Evolutionary conservation across 164 flowering plant genomes (phyloP), one percentile per base, ranked within the genome.

Genomic region (Berberis vulgaris): DNA sequence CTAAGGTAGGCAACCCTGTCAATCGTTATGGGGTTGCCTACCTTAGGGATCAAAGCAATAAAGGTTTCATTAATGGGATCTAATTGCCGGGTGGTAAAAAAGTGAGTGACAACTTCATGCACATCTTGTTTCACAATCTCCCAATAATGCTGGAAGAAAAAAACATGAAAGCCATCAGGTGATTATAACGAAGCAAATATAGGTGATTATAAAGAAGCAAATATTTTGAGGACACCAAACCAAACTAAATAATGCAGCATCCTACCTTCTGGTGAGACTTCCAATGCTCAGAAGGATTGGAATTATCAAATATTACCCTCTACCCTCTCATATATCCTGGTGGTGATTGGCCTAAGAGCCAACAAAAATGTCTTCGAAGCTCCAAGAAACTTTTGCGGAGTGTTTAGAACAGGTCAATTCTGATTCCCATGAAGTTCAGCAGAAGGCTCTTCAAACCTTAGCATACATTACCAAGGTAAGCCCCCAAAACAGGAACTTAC

Each of bases 401-500:
- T 52, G 58, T 60, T 64, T 71, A 5, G 56, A 53, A 40, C 69
- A 67, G 49, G 57, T 69, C 43, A 62, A 61, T 10, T 82, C 83
- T 8, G 79, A 61, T 12, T 74, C 78, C 44, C 46, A 2, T 42
- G 85, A 78, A 46, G 59, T 44, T 49, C 78, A 81, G 67, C 59
- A 61, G 45, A 78, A 74, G 61, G 82, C 83, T 52, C 79, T 82
- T 5, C 72, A 73, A 57, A 72, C 77, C 43, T 69, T 83, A 5
- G 75, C 68, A 58, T 67, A 78, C 70, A 70, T 83, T 52, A 85
- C 94, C 65, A 81, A 69, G 65, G 81, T 85, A 47, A 83, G 82
- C 73, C 83, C 85, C 7, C 81, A 70, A 12, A 81, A 83, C 73
- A 65, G 88, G 62, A 74, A 66, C 61, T 41, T 76, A 57, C 59